phyloP scores from a whole-genome alignment of 495 filamentous ascomycete genomes.

The Hypoxylon crocopeplum region DNA sequence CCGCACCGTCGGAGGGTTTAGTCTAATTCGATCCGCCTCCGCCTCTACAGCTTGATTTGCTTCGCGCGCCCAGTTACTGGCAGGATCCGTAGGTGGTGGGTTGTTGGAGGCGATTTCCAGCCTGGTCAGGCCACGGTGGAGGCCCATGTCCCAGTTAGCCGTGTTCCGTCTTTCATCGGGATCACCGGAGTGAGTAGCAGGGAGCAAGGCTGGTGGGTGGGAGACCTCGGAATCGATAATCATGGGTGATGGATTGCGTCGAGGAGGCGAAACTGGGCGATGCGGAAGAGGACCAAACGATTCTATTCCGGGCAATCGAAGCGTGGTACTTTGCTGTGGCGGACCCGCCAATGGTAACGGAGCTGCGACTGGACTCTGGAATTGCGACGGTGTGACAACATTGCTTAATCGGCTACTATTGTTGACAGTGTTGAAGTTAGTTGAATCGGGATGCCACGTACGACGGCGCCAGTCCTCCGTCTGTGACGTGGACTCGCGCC shows the following conservation, averaged over 20 bases:
- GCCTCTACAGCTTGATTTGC: conserved; percentile 57
- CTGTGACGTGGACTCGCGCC: conserved; percentile 65
- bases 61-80: conserved; percentile 57
- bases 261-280: conserved; percentile 63
- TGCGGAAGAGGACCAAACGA: conserved; percentile 79
- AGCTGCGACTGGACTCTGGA: conserved; percentile 62
- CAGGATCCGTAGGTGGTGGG: conserved; percentile 61
- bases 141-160: conserved; percentile 75
- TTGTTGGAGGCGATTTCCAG: conserved; percentile 72
- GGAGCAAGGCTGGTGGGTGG: conserved; percentile 48
- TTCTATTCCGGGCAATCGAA: conserved; percentile 85
- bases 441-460: conserved; percentile 89
- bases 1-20: conserved; percentile 49
- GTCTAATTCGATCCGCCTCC: conserved; percentile 51
- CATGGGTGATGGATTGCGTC: conserved; percentile 72
- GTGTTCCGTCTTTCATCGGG: conserved; percentile 67
- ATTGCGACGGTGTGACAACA: conserved; percentile 63
- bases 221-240: conserved; percentile 62
- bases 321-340: conserved; percentile 41
- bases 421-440: conserved; percentile 49
- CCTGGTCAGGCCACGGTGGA: conserved; percentile 76
- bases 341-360: conserved; percentile 57
- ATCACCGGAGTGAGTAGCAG: conserved; percentile 53
- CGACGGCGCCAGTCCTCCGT: conserved; percentile 77
- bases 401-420: conserved; percentile 55